Percentiles rank a stretch among this genome's conserved stretches.
Evolutionary conservation across 768 basidiomycete species (phyloP).

Genomic region (Boletus sp.): DNA sequence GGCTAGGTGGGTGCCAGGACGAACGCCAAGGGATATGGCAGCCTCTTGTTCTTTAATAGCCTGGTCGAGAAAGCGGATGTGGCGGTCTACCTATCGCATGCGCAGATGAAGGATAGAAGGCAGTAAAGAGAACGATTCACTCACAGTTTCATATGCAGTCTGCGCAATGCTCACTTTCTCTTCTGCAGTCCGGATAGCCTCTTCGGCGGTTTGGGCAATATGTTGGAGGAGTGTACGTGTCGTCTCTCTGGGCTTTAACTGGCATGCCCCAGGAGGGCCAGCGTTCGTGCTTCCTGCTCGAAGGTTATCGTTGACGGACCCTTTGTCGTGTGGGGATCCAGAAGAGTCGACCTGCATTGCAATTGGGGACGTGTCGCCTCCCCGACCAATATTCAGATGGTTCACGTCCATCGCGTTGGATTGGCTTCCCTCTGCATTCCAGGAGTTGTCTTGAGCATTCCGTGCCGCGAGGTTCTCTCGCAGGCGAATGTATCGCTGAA

Average conservation of each 20-base stretch:
- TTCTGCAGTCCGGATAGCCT: conserved; percentile 59
- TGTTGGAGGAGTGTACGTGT: conserved; percentile 52
- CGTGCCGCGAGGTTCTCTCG: conserved; percentile 28
- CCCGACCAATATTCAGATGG: neutral
- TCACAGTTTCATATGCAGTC: conserved; percentile 66
- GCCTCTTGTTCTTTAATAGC: conserved; percentile 63
- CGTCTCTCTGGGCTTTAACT: conserved; percentile 31
- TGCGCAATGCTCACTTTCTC: conserved; percentile 78
- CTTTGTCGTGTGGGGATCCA: neutral
- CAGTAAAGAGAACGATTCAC: conserved; percentile 16
- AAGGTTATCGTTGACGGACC: neutral
- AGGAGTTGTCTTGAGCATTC: neutral
- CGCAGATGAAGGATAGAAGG: neutral
- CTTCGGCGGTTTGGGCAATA: conserved; percentile 58
- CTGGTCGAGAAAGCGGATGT: conserved; percentile 74
- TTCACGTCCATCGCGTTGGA: neutral
- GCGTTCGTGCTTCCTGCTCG: neutral
- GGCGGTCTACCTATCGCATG: conserved; percentile 63
- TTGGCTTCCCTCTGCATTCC: neutral
- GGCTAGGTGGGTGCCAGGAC: conserved; percentile 51
- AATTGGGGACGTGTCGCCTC: neutral
- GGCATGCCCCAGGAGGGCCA: neutral
- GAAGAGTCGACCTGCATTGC: conserved; percentile 8
- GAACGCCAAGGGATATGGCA: conserved; percentile 49
- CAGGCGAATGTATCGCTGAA: conserved; percentile 46